Conservation (phyloP, 805 yeast species). For the Lachancea fermentati region DNA sequence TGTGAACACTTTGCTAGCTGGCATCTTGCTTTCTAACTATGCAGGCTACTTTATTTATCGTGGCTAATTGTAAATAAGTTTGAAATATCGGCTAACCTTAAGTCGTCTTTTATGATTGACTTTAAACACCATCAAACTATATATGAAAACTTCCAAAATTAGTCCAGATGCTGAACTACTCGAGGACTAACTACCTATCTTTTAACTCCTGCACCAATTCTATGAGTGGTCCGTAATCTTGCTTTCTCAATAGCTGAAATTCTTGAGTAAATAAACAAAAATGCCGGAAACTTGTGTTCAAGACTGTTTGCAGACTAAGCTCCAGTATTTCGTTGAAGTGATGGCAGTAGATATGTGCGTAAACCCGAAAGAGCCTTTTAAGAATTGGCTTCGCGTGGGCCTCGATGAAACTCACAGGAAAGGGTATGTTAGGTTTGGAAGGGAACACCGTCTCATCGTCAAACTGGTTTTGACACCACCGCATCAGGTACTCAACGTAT, state of each 20-base stretch:
- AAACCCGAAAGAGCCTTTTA: slow-evolving; percentile 86
- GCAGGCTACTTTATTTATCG: background rate
- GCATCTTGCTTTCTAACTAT: background rate
- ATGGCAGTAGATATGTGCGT: slow-evolving; percentile 96
- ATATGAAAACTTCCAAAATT: background rate
- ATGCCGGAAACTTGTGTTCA: slow-evolving; percentile 92
- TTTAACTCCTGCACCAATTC: slow-evolving; percentile 58
- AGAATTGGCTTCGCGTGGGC: slow-evolving; percentile 73
- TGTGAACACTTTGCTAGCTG: background rate
- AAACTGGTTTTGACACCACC: slow-evolving; percentile 88
- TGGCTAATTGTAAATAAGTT: too few species aligned
- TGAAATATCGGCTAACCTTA: too few species aligned
- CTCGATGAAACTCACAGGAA: slow-evolving; percentile 75
- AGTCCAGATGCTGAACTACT: background rate
- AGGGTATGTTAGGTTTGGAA: slow-evolving; percentile 82
- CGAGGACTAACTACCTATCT: slow-evolving; percentile 24
- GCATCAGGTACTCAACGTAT: slow-evolving; percentile 88
- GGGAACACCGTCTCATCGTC: slow-evolving; percentile 92
- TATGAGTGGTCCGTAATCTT: slow-evolving; percentile 88
- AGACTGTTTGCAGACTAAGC: slow-evolving; percentile 83
- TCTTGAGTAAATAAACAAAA: slow-evolving; percentile 83
- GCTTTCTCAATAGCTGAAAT: slow-evolving; percentile 66
- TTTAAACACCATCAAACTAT: background rate
- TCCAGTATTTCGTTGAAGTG: slow-evolving; percentile 95
- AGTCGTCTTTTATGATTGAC: background rate